These are phyloP conservation scores for Chromera velia DNA, from an alignment of 73 alveolate genomes.

Conservation along the genomic window DNA sequence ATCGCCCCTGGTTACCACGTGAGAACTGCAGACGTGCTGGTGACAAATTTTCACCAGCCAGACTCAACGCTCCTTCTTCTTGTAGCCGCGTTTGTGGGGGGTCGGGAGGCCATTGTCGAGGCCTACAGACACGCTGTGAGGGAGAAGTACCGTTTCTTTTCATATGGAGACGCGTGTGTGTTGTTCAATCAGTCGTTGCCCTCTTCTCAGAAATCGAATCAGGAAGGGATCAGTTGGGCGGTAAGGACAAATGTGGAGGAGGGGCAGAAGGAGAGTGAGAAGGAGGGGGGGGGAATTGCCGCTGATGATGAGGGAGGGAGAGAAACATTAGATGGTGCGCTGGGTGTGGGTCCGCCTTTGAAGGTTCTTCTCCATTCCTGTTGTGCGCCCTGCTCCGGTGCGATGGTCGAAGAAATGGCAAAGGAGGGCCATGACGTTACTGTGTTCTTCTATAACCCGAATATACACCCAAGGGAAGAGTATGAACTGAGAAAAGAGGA, in stretches of 20 bases:
- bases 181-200: background rate
- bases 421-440: background rate
- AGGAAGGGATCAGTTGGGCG: too few relatives aligned
- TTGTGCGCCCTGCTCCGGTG: background rate
- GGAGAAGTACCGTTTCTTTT: background rate
- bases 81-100: background rate
- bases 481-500: background rate
- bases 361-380: too few relatives aligned
- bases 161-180: background rate
- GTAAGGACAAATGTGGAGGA: too few relatives aligned
- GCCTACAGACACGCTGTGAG: background rate
- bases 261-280: too few relatives aligned
- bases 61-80: background rate
- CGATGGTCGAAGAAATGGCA: background rate
- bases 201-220: too few relatives aligned
- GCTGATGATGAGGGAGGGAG: too few relatives aligned
- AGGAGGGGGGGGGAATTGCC: too few relatives aligned
- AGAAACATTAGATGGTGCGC: too few relatives aligned
- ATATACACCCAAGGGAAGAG: constrained; percentile 1
- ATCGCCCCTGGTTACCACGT: constrained; percentile 1
- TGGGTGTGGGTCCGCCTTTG: too few relatives aligned
- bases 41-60: constrained; percentile 5
- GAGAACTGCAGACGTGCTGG: background rate
- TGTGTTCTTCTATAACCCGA: background rate
- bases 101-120: background rate